These are phyloP conservation scores for Podospora pseudopauciseta DNA, from an alignment of 495 filamentous ascomycete species.

Conservation along the genomic window DNA sequence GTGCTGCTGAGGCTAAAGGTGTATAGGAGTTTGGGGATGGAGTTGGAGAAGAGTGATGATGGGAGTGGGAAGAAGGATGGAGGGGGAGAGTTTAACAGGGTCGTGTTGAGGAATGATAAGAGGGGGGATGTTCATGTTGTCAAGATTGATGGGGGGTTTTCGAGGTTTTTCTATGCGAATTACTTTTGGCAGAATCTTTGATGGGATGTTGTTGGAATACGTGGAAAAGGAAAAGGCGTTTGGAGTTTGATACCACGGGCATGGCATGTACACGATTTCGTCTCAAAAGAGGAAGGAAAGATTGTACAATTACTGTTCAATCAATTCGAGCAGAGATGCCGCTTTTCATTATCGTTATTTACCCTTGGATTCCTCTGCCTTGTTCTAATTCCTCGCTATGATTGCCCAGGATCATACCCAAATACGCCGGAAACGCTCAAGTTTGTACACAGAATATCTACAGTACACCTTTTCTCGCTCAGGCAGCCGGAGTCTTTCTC, in stretches of 20 bases:
- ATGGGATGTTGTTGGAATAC: background rate
- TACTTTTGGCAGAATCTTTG: slow-evolving; percentile 91
- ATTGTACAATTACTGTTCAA: background rate
- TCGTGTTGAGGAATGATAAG: slow-evolving; percentile 77
- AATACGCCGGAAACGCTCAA: background rate
- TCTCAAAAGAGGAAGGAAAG: background rate
- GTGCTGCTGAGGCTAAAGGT: slow-evolving; percentile 76
- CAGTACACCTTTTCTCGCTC: background rate
- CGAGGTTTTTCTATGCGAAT: slow-evolving; percentile 87
- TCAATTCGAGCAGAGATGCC: background rate
- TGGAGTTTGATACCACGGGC: background rate
- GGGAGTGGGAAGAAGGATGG: slow-evolving; percentile 66
- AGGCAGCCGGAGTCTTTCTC: slow-evolving; percentile 11
- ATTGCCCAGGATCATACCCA: background rate
- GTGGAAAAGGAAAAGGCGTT: background rate
- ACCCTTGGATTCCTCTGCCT: background rate
- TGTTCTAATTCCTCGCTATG: background rate
- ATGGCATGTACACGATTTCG: background rate
- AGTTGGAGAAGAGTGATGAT: slow-evolving; percentile 69
- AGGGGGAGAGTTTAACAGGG: slow-evolving; percentile 73
- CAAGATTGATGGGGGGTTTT: slow-evolving; percentile 90
- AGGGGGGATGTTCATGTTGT: slow-evolving; percentile 94
- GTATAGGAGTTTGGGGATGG: slow-evolving; percentile 85
- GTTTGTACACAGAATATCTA: background rate
- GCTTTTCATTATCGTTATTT: background rate